Base-by-base conservation (phyloP, 2,329 filamentous ascomycete species). In the Verticillium zaregamsianum region DNA sequence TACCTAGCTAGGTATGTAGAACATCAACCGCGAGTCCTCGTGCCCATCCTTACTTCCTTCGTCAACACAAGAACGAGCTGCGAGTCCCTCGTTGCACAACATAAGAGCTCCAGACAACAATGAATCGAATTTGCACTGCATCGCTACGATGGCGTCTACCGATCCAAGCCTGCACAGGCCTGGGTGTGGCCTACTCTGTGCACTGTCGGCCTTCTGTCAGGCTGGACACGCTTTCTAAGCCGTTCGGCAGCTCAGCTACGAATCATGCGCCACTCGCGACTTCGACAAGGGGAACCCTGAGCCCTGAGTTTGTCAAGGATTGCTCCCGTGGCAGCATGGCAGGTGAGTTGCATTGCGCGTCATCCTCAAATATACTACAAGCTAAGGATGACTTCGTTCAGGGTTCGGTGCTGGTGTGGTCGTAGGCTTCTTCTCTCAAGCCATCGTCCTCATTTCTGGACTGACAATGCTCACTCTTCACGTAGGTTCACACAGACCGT, bases 381-480 rank as follows among this genome's bases (percentile, higher is more conserved):
- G 20, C 20, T 6, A 14, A 52, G 3, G 20, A 5, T 25, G 45
- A 25, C 23, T 11, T 23, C 11, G 20, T 23, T 14, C 60, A 89
- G 87, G 88, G 20, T 84, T 90, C 61, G 68, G 83, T n/a, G 75
- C 82, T 3, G 90, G 90, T 1, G 68, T 93, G 35, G 76, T 88
- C 0, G 81, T 93, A 31, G 86, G 87, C 62, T 78, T 89, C 17
- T 92, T 93, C 72, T 92, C 89, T 9, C 86, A 86, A 70, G 86
- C 88, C 1, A 76, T 93, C 57, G 88, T 89, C 1, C 69, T 93
- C 17, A 72, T 93, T 23, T 76, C 90, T 23, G 90, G 90, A 0
- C 69, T 91, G 14, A 74, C 87, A 11, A 82, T 91, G 28, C 77
- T 90, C 15, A 79, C 84, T 33, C 70, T 90, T 17, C 86, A 91